Evolutionary conservation across 768 basidiomycete genomes (phyloP), one percentile per base, ranked within the genome.

Genomic region (Amylocystis lapponica): DNA sequence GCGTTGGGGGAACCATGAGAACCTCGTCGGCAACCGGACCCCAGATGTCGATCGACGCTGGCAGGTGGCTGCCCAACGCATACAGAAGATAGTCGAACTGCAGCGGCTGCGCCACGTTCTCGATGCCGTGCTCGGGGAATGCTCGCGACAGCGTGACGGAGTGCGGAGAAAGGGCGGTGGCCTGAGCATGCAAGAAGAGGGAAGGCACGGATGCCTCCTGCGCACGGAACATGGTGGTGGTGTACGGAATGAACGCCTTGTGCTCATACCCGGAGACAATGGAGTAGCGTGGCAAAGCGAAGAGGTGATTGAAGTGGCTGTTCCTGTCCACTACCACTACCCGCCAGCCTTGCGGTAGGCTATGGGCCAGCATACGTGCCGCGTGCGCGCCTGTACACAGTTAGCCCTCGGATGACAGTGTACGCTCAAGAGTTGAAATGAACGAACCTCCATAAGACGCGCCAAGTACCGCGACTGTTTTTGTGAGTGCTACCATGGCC

Each of bases 221-320:
- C 21, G 12, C 20, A 35, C 32, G 36, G 53, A 79, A 76, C 37
- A 80, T 57, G n/a, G n/a, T n/a, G 30, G 72, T 71, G 38, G 64
- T 60, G 52, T 75, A 78, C 0, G 81, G 78, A 48, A 83, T 71
- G 58, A 83, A 83, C 20, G 78, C 78, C 66, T 81, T 83, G 61
- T 81, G 75, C 59, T 79, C 79, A 49, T 81, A 75, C 16, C 75
- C 72, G 32, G 77, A 67, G 5, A 81, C 67, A 17, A 80, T 72
- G 14, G 78, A 71, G 39, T 74, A 71, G 39, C 80, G 66, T 4
- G 79, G 75, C 29, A 82, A 67, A 22, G 75, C 72, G 56, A 82
- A 84, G 1, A 80, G 38, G 27, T 41, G 42, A 36, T 36, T 43
- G 11, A 65, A 72, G 47, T 59, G 79, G 72, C 71, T 74, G 55